Percentiles rank a stretch among this genome's conserved stretches.
phyloP scores from a whole-genome alignment of 2,329 filamentous ascomycete species.

The Tolypocladium tropicale region DNA sequence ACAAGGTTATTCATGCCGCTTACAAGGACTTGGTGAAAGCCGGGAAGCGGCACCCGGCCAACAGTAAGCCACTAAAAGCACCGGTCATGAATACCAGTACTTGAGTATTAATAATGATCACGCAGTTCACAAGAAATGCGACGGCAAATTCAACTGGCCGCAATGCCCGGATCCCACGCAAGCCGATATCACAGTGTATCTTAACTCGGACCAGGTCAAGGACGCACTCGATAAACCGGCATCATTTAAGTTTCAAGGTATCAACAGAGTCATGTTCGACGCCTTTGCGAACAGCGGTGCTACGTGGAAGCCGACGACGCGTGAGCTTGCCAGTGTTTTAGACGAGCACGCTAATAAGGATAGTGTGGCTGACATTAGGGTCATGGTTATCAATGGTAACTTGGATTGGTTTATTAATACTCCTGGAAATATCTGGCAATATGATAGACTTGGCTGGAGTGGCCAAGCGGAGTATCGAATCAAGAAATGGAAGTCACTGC shows the following conservation, averaged over 20 bases:
- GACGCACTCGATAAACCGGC: not conserved
- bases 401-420: not conserved
- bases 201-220: not conserved
- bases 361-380: not conserved
- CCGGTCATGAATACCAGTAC: not conserved
- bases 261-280: not conserved
- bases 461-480: not conserved
- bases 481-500: not conserved
- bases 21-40: not conserved
- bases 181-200: not conserved
- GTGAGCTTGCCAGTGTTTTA: not conserved
- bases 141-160: not conserved
- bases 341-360: not conserved
- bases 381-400: not conserved
- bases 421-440: not conserved
- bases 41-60: not conserved
- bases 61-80: not conserved
- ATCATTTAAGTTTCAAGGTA: not conserved
- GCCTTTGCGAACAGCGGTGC: not conserved
- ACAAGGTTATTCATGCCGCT: not conserved
- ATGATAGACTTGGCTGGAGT: not conserved
- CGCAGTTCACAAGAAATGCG: not conserved
- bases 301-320: not conserved
- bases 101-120: not conserved
- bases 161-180: not conserved